Evolutionary conservation across 1,139 yeast species (phyloP), one percentile per base, ranked within the genome.

Genomic region (Pichia sp.): DNA sequence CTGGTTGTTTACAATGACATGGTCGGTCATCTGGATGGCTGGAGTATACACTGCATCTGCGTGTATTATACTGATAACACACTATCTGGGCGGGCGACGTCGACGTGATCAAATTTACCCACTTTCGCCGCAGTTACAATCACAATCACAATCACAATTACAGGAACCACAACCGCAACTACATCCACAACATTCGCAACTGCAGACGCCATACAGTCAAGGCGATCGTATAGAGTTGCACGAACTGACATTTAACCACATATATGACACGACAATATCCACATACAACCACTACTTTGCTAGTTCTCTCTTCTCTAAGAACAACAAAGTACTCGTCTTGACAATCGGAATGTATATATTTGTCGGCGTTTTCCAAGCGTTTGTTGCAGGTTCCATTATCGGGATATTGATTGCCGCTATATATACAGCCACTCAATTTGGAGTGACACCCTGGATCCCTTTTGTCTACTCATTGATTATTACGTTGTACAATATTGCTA

Each of bases 391-490:
- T 0, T 74, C 91, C 0, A 66, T 86, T 10, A 68, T 81, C 27
- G 96, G 96, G 0, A 62, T 87, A 12, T 58, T 79, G 19, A 54
- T 68, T 29, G 73, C 72, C 2, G 84, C 87, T 3, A 71, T 86
- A 5, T 87, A 87, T 59, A 66, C 71, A 38, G 79, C 95, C 0
- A 95, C 87, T 0, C 63, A 76, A 12, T 72, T 87, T 53, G 72
- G 83, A 18, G 83, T 88, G 91, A 80, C 94, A 21, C 83, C 96
- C 0, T 88, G 97, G 97, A 75, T 87, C 10, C 97, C 97, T 2
- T 68, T 87, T 48, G 72, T 81, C 34, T 84, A 91, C 77, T 91
- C 78, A 0, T 62, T 82, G 6, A 71, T 80, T 3, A 77, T 75
- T 50, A 68, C 83, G 12, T 52, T 86, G 33, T 82, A 72, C 56